Percentiles rank a stretch among this genome's conserved stretches.
Evolutionary conservation across 2,329 filamentous ascomycete genomes (phyloP).

Genomic region (Epicoccum nigrum): DNA sequence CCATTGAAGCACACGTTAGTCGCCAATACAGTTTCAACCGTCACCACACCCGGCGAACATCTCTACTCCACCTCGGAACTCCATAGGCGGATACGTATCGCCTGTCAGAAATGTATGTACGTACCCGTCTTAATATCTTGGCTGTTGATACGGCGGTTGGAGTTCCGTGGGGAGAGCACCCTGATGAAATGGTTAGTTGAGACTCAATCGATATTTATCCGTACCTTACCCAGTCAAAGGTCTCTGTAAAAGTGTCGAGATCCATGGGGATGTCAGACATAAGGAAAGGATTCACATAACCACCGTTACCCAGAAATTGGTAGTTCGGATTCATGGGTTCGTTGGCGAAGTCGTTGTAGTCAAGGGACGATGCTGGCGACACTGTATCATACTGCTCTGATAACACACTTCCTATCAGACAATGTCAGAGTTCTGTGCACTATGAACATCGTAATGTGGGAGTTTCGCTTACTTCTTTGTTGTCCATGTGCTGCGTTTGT

Average conservation of each 20-base stretch:
- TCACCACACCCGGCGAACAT: not conserved
- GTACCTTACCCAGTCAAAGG: constrained; percentile 33
- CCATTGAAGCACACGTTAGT: not conserved
- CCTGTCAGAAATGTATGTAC: too few species aligned
- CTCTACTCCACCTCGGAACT: too few species aligned
- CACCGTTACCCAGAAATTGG: constrained; percentile 12
- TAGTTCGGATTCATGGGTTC: constrained; percentile 1
- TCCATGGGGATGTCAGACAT: constrained; percentile 32
- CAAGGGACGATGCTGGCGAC: constrained; percentile 25
- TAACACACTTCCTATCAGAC: constrained; percentile 1
- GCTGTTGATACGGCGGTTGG: not conserved
- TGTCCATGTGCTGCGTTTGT: not conserved
- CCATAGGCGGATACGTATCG: too few species aligned
- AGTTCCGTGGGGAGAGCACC: constrained; percentile 3
- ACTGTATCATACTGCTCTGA: constrained; percentile 4
- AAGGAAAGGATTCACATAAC: constrained; percentile 22
- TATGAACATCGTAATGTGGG: not conserved
- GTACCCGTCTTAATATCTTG: too few species aligned
- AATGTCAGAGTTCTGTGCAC: not conserved
- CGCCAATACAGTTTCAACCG: not conserved
- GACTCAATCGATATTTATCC: too few species aligned
- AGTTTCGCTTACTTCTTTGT: constrained; percentile 15
- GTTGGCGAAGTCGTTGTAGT: constrained; percentile 18
- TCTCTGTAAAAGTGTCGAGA: constrained; percentile 22
- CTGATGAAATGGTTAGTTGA: not conserved